phyloP scores from a whole-genome alignment of 2,329 filamentous ascomycete species.

The Trichoderma sp. region DNA sequence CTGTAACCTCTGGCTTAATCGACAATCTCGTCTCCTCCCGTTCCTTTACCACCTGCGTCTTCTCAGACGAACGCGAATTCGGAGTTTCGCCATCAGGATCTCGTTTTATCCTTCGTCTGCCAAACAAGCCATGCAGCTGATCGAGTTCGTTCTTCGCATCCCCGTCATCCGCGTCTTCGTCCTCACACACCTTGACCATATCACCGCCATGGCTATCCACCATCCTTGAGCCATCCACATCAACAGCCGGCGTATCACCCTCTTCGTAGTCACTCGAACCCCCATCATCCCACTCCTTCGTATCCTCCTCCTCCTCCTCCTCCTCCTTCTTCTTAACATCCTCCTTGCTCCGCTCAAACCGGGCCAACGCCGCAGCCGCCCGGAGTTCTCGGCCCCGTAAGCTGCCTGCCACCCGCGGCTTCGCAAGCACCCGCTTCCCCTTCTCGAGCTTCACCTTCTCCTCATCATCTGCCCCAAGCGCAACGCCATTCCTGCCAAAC shows the following conservation, averaged over 20 bases:
- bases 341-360: slow-evolving; percentile 60
- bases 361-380: slow-evolving; percentile 71
- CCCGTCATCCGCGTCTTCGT: slow-evolving; percentile 55
- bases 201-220: slow-evolving; percentile 63
- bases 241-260: slow-evolving; percentile 48
- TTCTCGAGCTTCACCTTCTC: slow-evolving; percentile 64
- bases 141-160: slow-evolving; percentile 49
- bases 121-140: slow-evolving; percentile 55
- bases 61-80: neutral
- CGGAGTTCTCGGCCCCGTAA: slow-evolving; percentile 71
- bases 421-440: slow-evolving; percentile 58
- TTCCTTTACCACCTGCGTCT: neutral
- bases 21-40: neutral
- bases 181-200: slow-evolving; percentile 73
- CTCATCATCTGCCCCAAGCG: slow-evolving; percentile 66
- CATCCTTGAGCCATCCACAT: slow-evolving; percentile 62
- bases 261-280: slow-evolving; percentile 45
- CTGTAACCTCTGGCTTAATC: neutral
- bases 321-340: slow-evolving; percentile 36
- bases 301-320: slow-evolving; percentile 38
- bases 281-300: slow-evolving; percentile 32
- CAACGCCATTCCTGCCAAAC: slow-evolving; percentile 68
- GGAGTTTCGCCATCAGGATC: slow-evolving; percentile 22
- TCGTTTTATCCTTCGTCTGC: slow-evolving; percentile 11
- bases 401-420: slow-evolving; percentile 71